Evolutionary conservation across 495 filamentous ascomycete genomes (phyloP), one percentile per base, ranked within the genome.

Genomic region (Cercophora newfieldiana): DNA sequence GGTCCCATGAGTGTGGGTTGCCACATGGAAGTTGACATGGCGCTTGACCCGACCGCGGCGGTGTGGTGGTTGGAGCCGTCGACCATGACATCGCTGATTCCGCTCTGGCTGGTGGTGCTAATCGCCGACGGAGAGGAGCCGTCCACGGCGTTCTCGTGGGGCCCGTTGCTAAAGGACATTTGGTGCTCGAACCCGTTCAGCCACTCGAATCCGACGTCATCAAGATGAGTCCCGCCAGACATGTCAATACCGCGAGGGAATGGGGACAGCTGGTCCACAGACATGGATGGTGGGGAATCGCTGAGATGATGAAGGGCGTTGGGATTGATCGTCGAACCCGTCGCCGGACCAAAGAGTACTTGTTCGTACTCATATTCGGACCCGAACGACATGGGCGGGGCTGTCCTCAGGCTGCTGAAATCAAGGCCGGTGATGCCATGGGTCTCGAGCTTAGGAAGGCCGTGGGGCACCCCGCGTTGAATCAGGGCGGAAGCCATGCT

Each of bases 121-220:
- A 97, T 93, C 24, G 91, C 94, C 8, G 94, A 97, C 7, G 95
- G 95, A 6, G 96, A 98, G 12, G 95, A 97, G 48, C 91, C 92
- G 68, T 96, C 95, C 58, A 97, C 85, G 8, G 88, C 91, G 63
- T 88, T 90, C 68, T 96, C 93, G 66, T 88, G 87, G 25, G 76
- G 76, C 58, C 74, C 79, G 69, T 85, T 87, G 64, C 86, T 82
- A 75, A 93, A 87, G 24, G 87, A 86, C 83, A 94, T 86, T 26
- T 88, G 83, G 65, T 90, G 85, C 57, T 94, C 93, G 74, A 93
- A 93, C 29, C 88, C 88, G 59, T 88, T 88, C 79, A 96, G 86
- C 95, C 95, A 98, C 67, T 91, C 89, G 69, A 94, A 94, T 63
- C 54, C 28, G 7, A 84, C 84, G 22, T 97, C 93, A 28, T 93